Base-by-base conservation (phyloP, 1,284 basidiomycete species). In the Coniophora puteana region DNA sequence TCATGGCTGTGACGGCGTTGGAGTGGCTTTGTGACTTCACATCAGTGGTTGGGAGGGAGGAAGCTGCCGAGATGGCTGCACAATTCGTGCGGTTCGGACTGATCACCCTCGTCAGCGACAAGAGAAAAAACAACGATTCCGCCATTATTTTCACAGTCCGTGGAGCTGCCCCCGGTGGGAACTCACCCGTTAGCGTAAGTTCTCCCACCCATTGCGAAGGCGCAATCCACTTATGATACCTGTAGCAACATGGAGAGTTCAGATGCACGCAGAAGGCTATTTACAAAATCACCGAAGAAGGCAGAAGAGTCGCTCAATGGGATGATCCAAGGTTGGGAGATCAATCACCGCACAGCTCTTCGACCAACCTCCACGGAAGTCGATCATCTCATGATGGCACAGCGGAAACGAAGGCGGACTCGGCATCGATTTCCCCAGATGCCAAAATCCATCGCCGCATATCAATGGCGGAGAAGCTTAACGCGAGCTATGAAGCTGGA, bases 11-110 rank as follows among this genome's bases (percentile, higher is more conserved):
- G 40, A 78, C 78, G 27, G 93, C 90, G 0, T 74, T 98, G 43
- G 93, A 97, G 63, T 99, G 96, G 96, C 80, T 99, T 39, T 89
- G 92, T 60, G 94, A 99, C 64, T 98, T 93, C 53, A 94, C 95
- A 1, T 97, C 95, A 1, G 90, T 95, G 32, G 92, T 94, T 36
- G 94, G 93, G 17, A 73, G 91, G 40, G 96, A 99, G 59, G 96
- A 99, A 65, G 95, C 93, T 1, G 93, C 93, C 17, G 96, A 99
- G 70, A 87, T 98, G 74, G 83, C 90, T 4, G 96, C 93, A 1
- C 96, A 99, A 58, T 98, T 99, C 57, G 93, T 98, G 34, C 83
- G 96, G 30, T 95, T 96, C 56, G 92, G 93, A 27, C 80, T 95
- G 51, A 89, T 99, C 62, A 67, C 72, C 10, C 71, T 98, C 26